Base-by-base conservation (phyloP, 2,329 filamentous ascomycete genomes). In the Claviceps sp. region DNA sequence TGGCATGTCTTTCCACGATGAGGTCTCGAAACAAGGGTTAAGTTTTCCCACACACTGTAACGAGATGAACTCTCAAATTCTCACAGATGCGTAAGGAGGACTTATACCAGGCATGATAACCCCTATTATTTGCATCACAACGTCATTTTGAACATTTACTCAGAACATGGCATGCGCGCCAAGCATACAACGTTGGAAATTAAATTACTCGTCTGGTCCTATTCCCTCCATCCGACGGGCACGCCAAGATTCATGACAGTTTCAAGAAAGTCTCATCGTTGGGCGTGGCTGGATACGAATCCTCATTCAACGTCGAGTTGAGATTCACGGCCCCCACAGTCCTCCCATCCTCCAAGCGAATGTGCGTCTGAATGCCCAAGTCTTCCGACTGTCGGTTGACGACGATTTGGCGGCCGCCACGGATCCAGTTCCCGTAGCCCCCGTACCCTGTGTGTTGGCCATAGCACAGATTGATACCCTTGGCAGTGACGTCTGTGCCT, bases 401-500 rank as follows among this genome's bases (percentile, higher is more conserved):
- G 1, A 70, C 56, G 14, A 84, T 66, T 57, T 82, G 76, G 1
- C 81, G 70, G 3, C 74, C 72, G 1, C 83, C 84, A 0, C 83
- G 74, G 9, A 75, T 74, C 77, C 78, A 85, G 43, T 72, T 69
- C 0, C 82, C 79, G 57, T 87, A 86, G 0, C 84, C 84, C 0
- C 83, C 84, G 52, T 86, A 86, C 0, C 84, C 84, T 0, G 79
- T 75, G 56, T 83, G 82, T 56, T 84, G 78, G 5, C 81, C 80
- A 58, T 82, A 85, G 56, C 74, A 77, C 8, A 77, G 55, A 47
- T 72, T 67, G 20, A 71, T 59, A 1, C 72, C 72, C 51, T 70
- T 73, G 0, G 72, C 74, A 0, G 55, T 48, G 3, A 68, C 56
- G 0, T 58, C 55, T 58, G 68, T 64, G 1, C 61, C 64, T 2